Evolutionary conservation across 108 stramenopile genomes (phyloP), one percentile per base, ranked within the genome.

Genomic region (Schizochytrium sp.): DNA sequence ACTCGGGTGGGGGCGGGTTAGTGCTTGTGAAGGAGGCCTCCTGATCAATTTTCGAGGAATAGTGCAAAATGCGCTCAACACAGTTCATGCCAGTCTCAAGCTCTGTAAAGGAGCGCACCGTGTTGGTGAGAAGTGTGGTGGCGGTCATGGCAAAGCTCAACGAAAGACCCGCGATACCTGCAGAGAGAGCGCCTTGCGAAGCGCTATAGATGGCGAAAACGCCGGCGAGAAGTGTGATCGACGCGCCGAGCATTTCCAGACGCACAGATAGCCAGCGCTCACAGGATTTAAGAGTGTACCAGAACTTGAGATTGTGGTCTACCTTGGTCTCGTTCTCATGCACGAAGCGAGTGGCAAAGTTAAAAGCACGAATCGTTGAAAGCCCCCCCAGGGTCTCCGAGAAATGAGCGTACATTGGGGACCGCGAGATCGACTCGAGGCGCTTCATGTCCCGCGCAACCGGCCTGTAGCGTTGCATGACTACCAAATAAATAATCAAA

Each of bases 351-450:
- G 88, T 87, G 5, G 90, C 69, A 53, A 92, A 72, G 18, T 93
- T 96, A 88, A 92, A 98, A 5, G 97, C 97, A 16, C 98, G 94
- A 72, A 98, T 97, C 60, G 97, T 97, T 44, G 94, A 88, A 19
- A 97, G 91, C 4, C 98, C 98, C 34, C 95, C 95, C 21, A 98
- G 90, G 12, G 96, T 96, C 95, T 98, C 97, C n/a, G 95, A 92
- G 90, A 98, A 98, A 60, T 96, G 96, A 16, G 96, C 93, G 92
- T 95, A 98, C 5, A 98, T 94, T 28, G 98, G 98, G n/a, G 96
- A 96, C 72, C 97, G 91, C 0, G 95, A 91, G 51, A 97, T 92
- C 87, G 95, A 94, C 60, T 98, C 98, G 19, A 98, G 90, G 10
- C 98, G 91, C 92, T 96, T 96, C 93, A 96, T 0, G 94, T 96